Base-by-base conservation (phyloP, 257 asterid species). In the Coffea eugenioides region DNA sequence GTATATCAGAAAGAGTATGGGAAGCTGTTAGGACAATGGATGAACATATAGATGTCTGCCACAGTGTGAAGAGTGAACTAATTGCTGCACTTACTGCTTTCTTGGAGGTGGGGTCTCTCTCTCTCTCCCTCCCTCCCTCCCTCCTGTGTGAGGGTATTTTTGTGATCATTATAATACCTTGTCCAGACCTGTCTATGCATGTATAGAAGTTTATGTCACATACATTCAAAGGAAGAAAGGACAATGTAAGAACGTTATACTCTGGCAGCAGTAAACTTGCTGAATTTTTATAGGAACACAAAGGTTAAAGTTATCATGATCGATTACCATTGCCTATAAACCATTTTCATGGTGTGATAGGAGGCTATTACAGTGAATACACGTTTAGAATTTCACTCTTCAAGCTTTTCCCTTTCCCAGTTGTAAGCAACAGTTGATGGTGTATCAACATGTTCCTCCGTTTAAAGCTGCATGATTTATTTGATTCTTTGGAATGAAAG, bases 1-100 rank as follows among this genome's bases (percentile, higher is more conserved):
- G 95, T 61, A 85, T 95, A 90, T 87, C 92, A 13, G 98, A 93
- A 81, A 88, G 99, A 59, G 90, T 90, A 43, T 77, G 88, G 87
- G 93, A 92, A 13, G 97, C 98, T 5, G 68, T 95, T 25, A 65
- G 48, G 68, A 49, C 97, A 46, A 93, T 90, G 64, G 88, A 89
- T 74, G 97, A 91, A 71, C 81, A 86, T 57, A 79, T 90, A 46
- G 91, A 90, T 57, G 45, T 56, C 49, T 91, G 93, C 78, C 84
- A 36, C 73, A 75, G 83, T 2, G 84, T 93, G 86, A 90, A 81
- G 81, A 80, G 83, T 68, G 99, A 95, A 82, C 82, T 95, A 41
- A 85, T 81, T 73, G 89, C 85, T 81, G 97, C 97, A 84, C 93
- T 95, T 48, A 49, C 80, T 68, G 88, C 84, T 71, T 82, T 93